Base-by-base conservation (phyloP, 306 rosid species). In the Parietaria judaica region DNA sequence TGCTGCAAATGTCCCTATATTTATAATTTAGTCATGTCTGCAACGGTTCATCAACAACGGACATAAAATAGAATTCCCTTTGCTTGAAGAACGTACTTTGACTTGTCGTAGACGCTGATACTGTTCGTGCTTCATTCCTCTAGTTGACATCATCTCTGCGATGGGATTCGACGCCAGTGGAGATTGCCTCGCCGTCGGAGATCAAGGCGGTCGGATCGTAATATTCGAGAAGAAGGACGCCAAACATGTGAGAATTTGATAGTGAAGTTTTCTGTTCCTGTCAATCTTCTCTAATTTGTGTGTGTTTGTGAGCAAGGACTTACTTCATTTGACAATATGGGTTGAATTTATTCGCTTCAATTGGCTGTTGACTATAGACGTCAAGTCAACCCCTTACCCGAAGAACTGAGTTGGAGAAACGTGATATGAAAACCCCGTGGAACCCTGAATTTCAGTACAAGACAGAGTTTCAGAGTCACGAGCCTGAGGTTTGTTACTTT, bases 121-220 rank as follows among this genome's bases (percentile, higher is more conserved):
- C 9, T 41, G 45, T 8, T 41, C 6, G 9, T 41, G 7, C 7
- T 5, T 41, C 45, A 41, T 49, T 49, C 15, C 10, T 71, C 51
- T 65, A 83, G 95, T 74, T 58, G 95, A 86, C 66, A 64, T 56
- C 56, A 79, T 83, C 36, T 72, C 87, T 3, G 38, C 90, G 1
- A 65, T 86, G 51, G 79, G 70, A 62, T 86, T 86, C 66, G 85
- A 86, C 46, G 81, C 82, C 69, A 71, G 70, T 51, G 90, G 95
- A 14, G 85, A 86, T 75, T 64, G 74, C 72, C 87, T 86, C n/a
- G 90, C 85, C 5, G 41, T 81, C 58, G 95, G 95, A 51, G 95
- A 86, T 68, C 85, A 81, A 37, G 85, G 95, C 38, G 90, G 95
- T 17, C 95, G 90, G n/a, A 69, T 84, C 61, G 71, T 81, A 11